Percentiles rank a stretch among this genome's conserved stretches.
Conservation (phyloP, 768 basidiomycete genomes). For the Amanita molliuscula region DNA sequence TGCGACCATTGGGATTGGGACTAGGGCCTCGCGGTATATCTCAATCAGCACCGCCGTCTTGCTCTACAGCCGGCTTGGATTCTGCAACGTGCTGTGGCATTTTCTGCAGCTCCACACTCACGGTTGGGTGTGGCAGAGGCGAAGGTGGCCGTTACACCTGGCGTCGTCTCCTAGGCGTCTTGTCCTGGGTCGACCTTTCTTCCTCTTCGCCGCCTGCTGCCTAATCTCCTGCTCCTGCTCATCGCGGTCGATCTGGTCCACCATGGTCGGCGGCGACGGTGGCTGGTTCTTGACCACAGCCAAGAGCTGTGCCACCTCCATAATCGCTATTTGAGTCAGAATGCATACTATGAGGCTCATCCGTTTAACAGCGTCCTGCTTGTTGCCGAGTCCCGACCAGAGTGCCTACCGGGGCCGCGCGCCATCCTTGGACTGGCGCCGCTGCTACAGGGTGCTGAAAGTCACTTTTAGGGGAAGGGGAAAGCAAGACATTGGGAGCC, state of each 20-base stretch:
- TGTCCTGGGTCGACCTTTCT: not conserved
- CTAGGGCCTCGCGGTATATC: conserved; percentile 59
- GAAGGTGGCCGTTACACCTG: not conserved
- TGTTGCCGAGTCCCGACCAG: conserved; percentile 59
- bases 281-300: conserved; percentile 40
- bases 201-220: not conserved
- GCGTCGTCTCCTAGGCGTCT: not conserved
- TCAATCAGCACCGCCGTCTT: conserved; percentile 75
- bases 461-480: not conserved
- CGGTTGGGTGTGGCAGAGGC: no score
- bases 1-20: no score
- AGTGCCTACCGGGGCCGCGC: conserved; percentile 89
- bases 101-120: no score
- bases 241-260: conserved; percentile 25
- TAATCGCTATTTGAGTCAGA: conserved; percentile 61
- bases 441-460: conserved; percentile 17
- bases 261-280: conserved; percentile 23
- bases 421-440: conserved; percentile 48
- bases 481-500: no score
- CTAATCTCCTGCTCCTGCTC: conserved; percentile 7
- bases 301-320: conserved; percentile 64
- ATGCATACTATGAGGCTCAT: conserved; percentile 19
- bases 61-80: conserved; percentile 21
- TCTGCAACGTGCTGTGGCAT: conserved; percentile 6
- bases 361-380: conserved; percentile 42